Percentiles rank a stretch among this genome's conserved stretches.
Conservation (phyloP, 2,329 filamentous ascomycete species). For the Macrophomina pseudophaseolina region DNA sequence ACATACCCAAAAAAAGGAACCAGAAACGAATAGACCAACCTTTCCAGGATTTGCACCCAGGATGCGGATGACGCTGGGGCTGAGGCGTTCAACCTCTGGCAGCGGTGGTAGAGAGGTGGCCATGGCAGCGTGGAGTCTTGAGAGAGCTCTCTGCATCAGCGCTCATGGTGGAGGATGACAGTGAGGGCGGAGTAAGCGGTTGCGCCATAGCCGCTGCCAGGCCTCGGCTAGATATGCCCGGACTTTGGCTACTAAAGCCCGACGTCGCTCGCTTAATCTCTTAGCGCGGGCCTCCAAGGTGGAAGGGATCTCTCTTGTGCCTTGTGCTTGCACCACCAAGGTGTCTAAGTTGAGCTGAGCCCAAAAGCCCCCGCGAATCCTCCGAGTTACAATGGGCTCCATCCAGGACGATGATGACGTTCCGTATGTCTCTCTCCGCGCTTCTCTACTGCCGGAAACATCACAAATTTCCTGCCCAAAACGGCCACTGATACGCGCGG, state of each 20-base stretch:
- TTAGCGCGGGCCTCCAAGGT: not conserved
- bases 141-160: not conserved
- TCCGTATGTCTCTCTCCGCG: conserved; percentile 35
- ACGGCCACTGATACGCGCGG: not conserved
- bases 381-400: conserved; percentile 13
- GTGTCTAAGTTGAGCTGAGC: conserved; percentile 13
- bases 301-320: conserved; percentile 7
- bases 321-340: conserved; percentile 15
- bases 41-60: conserved; percentile 91
- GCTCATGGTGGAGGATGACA: conserved; percentile 11
- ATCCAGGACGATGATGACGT: conserved; percentile 41
- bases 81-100: conserved; percentile 77
- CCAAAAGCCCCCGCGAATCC: not conserved
- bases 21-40: conserved; percentile 54
- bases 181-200: conserved; percentile 6
- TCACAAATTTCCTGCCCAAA: not conserved
- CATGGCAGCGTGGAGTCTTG: conserved; percentile 14
- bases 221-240: conserved; percentile 18
- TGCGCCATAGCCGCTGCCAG: conserved; percentile 7
- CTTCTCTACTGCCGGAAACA: not conserved
- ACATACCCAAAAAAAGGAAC: not conserved
- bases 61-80: conserved; percentile 78
- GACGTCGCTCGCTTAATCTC: not conserved
- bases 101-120: conserved; percentile 44
- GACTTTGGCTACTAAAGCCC: not conserved